These are phyloP conservation scores for Pseudozyma pruni DNA, from an alignment of 1,284 basidiomycete species.

Conservation along the genomic window DNA sequence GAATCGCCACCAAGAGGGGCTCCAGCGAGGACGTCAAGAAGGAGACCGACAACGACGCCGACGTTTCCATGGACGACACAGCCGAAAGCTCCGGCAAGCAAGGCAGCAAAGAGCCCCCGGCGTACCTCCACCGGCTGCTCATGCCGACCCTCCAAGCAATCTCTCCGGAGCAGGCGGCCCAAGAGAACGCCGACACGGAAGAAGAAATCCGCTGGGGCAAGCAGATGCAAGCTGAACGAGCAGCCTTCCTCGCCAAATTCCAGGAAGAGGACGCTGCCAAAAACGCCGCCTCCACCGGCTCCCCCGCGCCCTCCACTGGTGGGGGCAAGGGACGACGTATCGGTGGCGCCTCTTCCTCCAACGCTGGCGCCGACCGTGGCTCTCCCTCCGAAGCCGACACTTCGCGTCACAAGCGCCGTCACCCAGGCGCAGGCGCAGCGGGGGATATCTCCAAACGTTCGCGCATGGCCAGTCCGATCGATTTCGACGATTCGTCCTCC, in stretches of 20 bases:
- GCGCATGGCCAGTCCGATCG: constrained; percentile 42
- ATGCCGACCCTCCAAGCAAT: constrained; percentile 48
- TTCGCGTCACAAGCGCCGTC: constrained; percentile 18
- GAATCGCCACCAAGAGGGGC: constrained; percentile 4
- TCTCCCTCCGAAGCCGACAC: constrained; percentile 33
- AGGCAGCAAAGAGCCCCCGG: constrained; percentile 41
- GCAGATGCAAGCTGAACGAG: constrained; percentile 61
- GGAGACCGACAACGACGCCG: constrained; percentile 37
- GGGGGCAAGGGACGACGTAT: constrained; percentile 18
- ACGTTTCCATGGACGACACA: constrained; percentile 30
- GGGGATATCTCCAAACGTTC: constrained; percentile 41
- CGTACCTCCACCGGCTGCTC: constrained; percentile 50
- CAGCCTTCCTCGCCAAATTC: constrained; percentile 60
- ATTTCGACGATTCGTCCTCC: constrained; percentile 27
- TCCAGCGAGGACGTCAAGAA: constrained; percentile 18
- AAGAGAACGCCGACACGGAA: constrained; percentile 62
- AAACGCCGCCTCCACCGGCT: constrained; percentile 26
- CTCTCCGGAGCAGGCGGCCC: constrained; percentile 34
- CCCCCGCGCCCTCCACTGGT: constrained; percentile 40
- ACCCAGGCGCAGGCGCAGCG: constrained; percentile 15
- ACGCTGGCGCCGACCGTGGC: constrained; percentile 20
- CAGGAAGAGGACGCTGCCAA: constrained; percentile 62
- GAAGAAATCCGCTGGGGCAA: constrained; percentile 64
- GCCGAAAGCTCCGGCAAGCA: constrained; percentile 7
- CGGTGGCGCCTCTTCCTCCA: constrained; percentile 14